Base-by-base conservation (phyloP, 768 basidiomycete genomes). In the Agaricus blazei region DNA sequence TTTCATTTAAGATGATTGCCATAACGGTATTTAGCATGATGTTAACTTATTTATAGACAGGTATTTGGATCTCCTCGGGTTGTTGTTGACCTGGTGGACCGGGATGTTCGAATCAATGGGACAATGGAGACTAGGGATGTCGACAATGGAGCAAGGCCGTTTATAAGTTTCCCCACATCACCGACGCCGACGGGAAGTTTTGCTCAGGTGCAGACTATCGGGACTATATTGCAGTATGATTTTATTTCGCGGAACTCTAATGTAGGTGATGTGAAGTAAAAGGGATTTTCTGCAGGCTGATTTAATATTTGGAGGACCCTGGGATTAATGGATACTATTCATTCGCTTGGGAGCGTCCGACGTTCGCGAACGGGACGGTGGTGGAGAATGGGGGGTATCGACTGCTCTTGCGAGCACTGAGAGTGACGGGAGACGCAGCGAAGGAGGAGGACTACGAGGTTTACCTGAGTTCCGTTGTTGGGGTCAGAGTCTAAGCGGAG, bases 401-500 rank as follows among this genome's bases (percentile, higher is more conserved):
- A 29, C 24, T 74, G 27, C 66, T 78, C 23, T 41, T 77, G 4
- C 69, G 76, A 3, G 72, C 74, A 0, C 59, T 79, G 52, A 69
- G 59, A 48, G 76, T 78, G 3, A 77, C 76, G 8, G 77, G 76
- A 0, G 59, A 79, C 54, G 65, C 72, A 19, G 65, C 58, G n/a
- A 71, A 67, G 24, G 71, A 77, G 57, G 68, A 66, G 26, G 75
- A 79, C 59, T 78, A 72, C 48, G 77, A 80, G 52, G 73, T 70
- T 48, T 80, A 72, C 72, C 62, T 78, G 56, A 76, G 77, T 54
- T 74, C 75, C 11, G 64, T 77, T 49, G 59, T 72, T 77, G 59
- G 84, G 76, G 65, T 83, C 82, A n/a, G 76, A 80, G 62, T 46
- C 79, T 80, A 36, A 75, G 75, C 66, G 69, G 69, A 44, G 79